A percentile compares a stretch with the other conserved stretches of the same genome.
These are phyloP conservation scores for Hygrophoropsis aurantiaca DNA, from an alignment of 768 basidiomycete genomes.

Conservation along the genomic window DNA sequence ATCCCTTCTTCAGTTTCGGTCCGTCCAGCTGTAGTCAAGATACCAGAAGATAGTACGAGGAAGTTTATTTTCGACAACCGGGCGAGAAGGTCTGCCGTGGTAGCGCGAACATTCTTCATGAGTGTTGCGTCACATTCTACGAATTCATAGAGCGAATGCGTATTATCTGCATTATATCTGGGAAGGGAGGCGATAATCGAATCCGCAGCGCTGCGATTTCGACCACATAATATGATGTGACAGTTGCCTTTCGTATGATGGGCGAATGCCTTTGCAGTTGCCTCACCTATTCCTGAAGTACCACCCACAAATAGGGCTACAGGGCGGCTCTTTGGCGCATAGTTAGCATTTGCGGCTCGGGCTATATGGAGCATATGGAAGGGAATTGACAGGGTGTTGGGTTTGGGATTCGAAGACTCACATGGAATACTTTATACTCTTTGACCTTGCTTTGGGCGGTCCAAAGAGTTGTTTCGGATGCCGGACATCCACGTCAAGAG, in stretches of 20 bases:
- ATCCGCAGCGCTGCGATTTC: conserved; percentile 49
- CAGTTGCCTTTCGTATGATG: conserved; percentile 45
- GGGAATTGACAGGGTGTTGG: too few species aligned
- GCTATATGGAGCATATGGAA: conserved; percentile 8
- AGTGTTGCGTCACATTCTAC: conserved; percentile 52
- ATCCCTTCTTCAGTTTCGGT: conserved; percentile 46
- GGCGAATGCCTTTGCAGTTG: conserved; percentile 47
- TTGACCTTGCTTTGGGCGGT: too few species aligned
- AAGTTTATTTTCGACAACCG: conserved; percentile 51
- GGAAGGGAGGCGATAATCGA: conserved; percentile 44
- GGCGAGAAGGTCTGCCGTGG: conserved; percentile 26
- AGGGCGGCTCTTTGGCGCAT: conserved; percentile 22
- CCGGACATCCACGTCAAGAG: too few species aligned
- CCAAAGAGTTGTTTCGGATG: too few species aligned
- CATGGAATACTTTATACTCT: too few species aligned
- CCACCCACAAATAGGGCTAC: conserved; percentile 45
- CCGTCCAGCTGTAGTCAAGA: conserved; percentile 37
- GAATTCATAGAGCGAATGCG: conserved; percentile 37
- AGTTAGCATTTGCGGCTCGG: conserved; percentile 33
- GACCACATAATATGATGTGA: conserved; percentile 52
- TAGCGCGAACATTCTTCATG: conserved; percentile 49
- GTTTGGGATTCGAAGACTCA: too few species aligned
- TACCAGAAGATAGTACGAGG: conserved; percentile 47
- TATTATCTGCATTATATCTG: conserved; percentile 24
- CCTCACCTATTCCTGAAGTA: conserved; percentile 42